Evolutionary conservation across 805 yeast genomes (phyloP).

Genomic region (Ascoidea asiatica): DNA sequence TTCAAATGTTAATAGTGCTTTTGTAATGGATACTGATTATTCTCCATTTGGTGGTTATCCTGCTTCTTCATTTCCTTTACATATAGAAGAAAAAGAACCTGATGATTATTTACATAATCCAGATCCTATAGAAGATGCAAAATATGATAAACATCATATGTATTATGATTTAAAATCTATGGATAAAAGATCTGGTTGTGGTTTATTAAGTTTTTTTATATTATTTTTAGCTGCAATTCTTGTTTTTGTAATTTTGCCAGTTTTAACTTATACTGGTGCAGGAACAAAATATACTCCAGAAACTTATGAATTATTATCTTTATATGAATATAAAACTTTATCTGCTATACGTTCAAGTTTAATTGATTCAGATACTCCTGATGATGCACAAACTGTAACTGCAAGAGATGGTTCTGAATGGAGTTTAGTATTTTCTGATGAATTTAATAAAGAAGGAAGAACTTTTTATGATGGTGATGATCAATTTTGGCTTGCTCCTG

Average conservation of each 20-base stretch:
- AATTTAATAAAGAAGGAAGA: slow-evolving; percentile 80
- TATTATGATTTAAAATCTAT: slow-evolving; percentile 47
- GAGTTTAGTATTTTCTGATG: slow-evolving; percentile 80
- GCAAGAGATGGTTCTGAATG: slow-evolving; percentile 53
- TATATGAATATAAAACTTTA: slow-evolving; percentile 35
- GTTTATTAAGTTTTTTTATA: slow-evolving; percentile 43
- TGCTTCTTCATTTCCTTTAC: slow-evolving; percentile 79
- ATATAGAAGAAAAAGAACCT: slow-evolving; percentile 84
- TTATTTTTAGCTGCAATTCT: slow-evolving; percentile 48
- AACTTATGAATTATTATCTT: slow-evolving; percentile 28
- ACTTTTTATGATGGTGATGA: slow-evolving; percentile 86
- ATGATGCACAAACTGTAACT: slow-evolving; percentile 29
- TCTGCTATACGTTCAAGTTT: slow-evolving; percentile 37
- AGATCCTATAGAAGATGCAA: slow-evolving; percentile 86
- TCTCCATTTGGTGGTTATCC: slow-evolving; percentile 97
- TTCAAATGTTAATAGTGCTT: slow-evolving; percentile 21
- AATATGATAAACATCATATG: slow-evolving; percentile 61
- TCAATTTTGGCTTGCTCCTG: slow-evolving; percentile 80
- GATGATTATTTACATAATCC: slow-evolving; percentile 96
- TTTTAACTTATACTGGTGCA: slow-evolving; percentile 69
- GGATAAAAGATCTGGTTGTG: slow-evolving; percentile 50
- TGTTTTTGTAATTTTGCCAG: slow-evolving; percentile 74
- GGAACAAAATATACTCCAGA: slow-evolving; percentile 15
- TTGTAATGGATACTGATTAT: slow-evolving; percentile 45
- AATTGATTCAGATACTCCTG: slow-evolving; percentile 54